Evolutionary conservation across 352 stramenopile genomes (phyloP).

Genomic region (Phytophthora boehmeriae): DNA sequence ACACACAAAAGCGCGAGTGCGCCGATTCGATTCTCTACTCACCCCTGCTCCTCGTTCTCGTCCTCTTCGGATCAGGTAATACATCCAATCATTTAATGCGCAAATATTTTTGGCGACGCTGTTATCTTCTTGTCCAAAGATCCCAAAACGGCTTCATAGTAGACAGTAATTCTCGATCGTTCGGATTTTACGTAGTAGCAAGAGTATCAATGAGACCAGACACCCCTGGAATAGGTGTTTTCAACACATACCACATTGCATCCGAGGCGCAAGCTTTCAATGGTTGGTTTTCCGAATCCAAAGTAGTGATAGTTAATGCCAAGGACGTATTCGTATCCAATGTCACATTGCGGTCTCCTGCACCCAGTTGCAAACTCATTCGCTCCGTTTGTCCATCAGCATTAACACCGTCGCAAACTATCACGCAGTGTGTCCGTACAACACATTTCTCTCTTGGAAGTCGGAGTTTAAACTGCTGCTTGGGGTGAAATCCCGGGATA

Average conservation of each 20-base stretch:
- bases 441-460: slow-evolving; percentile 44
- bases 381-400: background rate
- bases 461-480: slow-evolving; percentile 62
- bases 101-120: slow-evolving; percentile 37
- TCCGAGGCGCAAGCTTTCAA: slow-evolving; percentile 3
- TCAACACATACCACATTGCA: slow-evolving; percentile 53
- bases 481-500: slow-evolving; percentile 63
- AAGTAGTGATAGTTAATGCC: background rate
- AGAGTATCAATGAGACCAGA: slow-evolving; percentile 27
- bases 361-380: background rate
- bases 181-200: slow-evolving; percentile 3
- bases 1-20: slow-evolving; percentile 16
- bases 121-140: slow-evolving; percentile 19
- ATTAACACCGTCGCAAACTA: slow-evolving; percentile 19
- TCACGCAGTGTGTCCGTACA: slow-evolving; percentile 30
- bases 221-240: slow-evolving; percentile 52
- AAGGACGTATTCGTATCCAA: background rate
- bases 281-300: background rate
- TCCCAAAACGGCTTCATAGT: background rate
- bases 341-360: too few relatives aligned
- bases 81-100: slow-evolving; percentile 1
- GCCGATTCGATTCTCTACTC: background rate
- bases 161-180: too few relatives aligned
- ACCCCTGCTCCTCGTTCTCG: slow-evolving; percentile 2
- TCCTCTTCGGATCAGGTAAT: slow-evolving; percentile 14